Evolutionary conservation across 208 protist species (phyloP).

Genomic region (Leishmania mexicana): DNA sequence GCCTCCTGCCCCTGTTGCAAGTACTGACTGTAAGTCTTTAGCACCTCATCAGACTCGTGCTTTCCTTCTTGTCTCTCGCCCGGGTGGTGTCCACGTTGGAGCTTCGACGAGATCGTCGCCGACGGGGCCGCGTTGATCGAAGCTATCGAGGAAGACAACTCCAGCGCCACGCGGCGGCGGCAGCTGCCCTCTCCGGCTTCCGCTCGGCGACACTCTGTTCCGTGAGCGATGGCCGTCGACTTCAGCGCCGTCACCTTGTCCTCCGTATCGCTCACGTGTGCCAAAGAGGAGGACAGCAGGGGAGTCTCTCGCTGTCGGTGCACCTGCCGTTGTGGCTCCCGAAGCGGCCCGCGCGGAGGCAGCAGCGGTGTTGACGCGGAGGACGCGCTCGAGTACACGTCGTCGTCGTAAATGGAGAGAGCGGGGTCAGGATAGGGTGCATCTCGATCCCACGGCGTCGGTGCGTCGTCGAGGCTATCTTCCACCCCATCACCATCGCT

Average conservation of each 20-base stretch:
- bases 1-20: background rate
- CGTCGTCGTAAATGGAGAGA: background rate
- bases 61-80: background rate
- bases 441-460: background rate
- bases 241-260: background rate
- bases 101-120: background rate
- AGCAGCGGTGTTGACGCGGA: slow-evolving; percentile 16
- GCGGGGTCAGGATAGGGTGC: background rate
- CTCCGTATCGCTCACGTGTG: background rate
- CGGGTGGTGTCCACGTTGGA: background rate
- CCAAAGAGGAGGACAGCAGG: background rate
- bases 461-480: background rate
- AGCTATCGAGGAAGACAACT: background rate
- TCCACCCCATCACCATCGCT: background rate
- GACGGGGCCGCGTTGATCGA: background rate
- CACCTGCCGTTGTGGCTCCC: too few relatives aligned
- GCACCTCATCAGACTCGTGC: background rate
- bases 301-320: background rate
- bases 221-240: background rate
- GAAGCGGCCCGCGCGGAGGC: background rate
- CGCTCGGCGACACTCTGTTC: background rate
- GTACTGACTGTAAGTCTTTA: slow-evolving; percentile 2
- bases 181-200: background rate
- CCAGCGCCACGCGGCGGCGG: background rate
- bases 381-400: slow-evolving; percentile 5